phyloP scores from a whole-genome alignment of 2,329 filamentous ascomycete species.

The Apiospora aurea region DNA sequence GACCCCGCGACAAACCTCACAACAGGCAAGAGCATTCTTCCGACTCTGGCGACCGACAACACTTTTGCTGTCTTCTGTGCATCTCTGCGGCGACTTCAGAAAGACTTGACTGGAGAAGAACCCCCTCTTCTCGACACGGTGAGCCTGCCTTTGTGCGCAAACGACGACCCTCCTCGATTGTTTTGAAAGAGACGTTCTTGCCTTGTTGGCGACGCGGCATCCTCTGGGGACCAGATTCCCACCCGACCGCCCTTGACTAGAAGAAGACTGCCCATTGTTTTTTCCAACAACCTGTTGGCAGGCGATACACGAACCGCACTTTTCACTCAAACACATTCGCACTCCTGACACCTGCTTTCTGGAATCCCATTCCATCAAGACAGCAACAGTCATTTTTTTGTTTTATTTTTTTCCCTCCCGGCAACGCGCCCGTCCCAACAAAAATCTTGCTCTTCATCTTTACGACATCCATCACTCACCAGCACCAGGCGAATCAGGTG shows the following conservation, averaged over 20 bases:
- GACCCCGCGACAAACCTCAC: constrained; percentile 21
- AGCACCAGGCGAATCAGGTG: constrained; percentile 22
- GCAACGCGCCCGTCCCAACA: constrained; percentile 7
- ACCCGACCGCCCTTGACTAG: constrained; percentile 4
- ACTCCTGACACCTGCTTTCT: constrained; percentile 18
- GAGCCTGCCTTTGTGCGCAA: constrained; percentile 18
- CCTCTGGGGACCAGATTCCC: constrained; percentile 12
- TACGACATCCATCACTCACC: constrained; percentile 22
- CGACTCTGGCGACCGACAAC: constrained; percentile 21
- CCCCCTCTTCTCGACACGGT: neutral
- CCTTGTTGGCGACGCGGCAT: constrained; percentile 12
- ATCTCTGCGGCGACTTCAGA: constrained; percentile 9
- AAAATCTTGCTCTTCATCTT: constrained; percentile 18
- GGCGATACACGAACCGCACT: constrained; percentile 19
- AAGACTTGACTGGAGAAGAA: constrained; percentile 10
- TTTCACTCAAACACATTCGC: constrained; percentile 13
- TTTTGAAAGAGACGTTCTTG: constrained; percentile 15
- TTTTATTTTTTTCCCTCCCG: neutral
- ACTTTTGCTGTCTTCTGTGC: neutral
- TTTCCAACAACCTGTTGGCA: constrained; percentile 17
- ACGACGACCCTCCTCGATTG: constrained; percentile 22
- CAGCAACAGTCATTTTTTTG: constrained; percentile 20
- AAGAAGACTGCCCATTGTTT: constrained; percentile 21
- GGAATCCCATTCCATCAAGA: constrained; percentile 20
- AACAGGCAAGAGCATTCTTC: constrained; percentile 23